phyloP scores from a whole-genome alignment of 192 early-diverging fungal genomes.

The Coemansia sp. region DNA sequence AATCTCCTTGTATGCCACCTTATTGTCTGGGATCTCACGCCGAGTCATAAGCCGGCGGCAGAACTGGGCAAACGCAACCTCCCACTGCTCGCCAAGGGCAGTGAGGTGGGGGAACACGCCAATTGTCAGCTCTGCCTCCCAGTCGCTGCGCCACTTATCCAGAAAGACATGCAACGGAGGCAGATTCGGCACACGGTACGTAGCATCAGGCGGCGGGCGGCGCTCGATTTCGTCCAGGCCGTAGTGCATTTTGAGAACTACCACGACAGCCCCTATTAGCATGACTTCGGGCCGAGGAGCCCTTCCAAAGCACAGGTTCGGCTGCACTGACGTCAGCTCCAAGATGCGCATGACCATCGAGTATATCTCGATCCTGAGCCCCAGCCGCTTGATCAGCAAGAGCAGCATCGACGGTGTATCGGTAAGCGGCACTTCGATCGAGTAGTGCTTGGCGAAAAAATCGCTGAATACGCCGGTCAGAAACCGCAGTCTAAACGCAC shows the following conservation, averaged over 20 bases:
- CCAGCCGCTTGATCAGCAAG: conserved; percentile 24
- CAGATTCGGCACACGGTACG: conserved; percentile 7
- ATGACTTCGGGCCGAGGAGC: not conserved
- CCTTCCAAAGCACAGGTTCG: not conserved
- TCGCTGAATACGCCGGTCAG: conserved; percentile 9
- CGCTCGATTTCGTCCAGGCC: conserved; percentile 52
- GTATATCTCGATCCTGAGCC: conserved; percentile 21
- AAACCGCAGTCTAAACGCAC: not conserved
- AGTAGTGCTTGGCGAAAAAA: conserved; percentile 24
- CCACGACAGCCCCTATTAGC: conserved; percentile 21
- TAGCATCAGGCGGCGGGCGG: not conserved
- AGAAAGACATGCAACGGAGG: conserved; percentile 37
- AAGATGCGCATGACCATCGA: conserved; percentile 28
- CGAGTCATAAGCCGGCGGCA: conserved; percentile 22
- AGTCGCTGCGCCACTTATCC: conserved; percentile 29
- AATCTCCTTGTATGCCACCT: conserved; percentile 13
- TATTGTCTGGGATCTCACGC: not conserved
- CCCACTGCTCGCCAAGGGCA: conserved; percentile 24
- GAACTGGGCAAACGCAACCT: conserved; percentile 21
- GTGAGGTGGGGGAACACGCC: conserved; percentile 27
- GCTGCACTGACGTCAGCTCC: conserved; percentile 6
- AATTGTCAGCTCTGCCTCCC: conserved; percentile 33
- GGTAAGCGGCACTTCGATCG: conserved; percentile 15
- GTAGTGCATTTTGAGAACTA: conserved; percentile 47
- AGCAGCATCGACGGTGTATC: conserved; percentile 19